phyloP scores from a whole-genome alignment of 1,139 yeast genomes.

The Kurtzmaniella natalensis region DNA sequence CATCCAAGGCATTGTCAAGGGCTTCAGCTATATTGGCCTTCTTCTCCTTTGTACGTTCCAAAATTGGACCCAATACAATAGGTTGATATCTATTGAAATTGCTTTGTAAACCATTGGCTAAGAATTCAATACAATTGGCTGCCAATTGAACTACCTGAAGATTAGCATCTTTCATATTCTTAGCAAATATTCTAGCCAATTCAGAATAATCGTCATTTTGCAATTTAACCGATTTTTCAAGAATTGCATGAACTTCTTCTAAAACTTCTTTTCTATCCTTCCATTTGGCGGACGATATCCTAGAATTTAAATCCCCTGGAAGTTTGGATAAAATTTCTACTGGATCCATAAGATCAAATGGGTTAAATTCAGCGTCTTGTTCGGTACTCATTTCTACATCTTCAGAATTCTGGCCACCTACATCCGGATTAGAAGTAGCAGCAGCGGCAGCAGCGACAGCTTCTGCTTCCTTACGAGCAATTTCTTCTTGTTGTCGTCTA shows the following conservation, averaged over 20 bases:
- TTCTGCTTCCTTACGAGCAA: slow-evolving; percentile 14
- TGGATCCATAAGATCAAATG: slow-evolving; percentile 39
- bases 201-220: slow-evolving; percentile 54
- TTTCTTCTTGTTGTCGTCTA: slow-evolving; percentile 40
- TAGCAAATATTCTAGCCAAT: slow-evolving; percentile 57
- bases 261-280: slow-evolving; percentile 86
- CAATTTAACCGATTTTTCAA: slow-evolving; percentile 48
- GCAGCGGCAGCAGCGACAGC: slow-evolving; percentile 15
- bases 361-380: slow-evolving; percentile 35
- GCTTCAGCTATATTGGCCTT: slow-evolving; percentile 76
- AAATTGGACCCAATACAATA: slow-evolving; percentile 54
- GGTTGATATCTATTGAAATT: slow-evolving; percentile 53
- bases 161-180: slow-evolving; percentile 84
- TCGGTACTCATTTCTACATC: slow-evolving; percentile 45
- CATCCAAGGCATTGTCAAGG: slow-evolving; percentile 59
- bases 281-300: slow-evolving; percentile 71
- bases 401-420: slow-evolving; percentile 16
- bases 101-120: slow-evolving; percentile 64
- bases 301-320: slow-evolving; percentile 56
- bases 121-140: slow-evolving; percentile 57
- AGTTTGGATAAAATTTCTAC: slow-evolving; percentile 60
- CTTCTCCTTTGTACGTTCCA: slow-evolving; percentile 87
- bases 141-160: slow-evolving; percentile 83
- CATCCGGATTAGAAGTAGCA: slow-evolving; percentile 12
- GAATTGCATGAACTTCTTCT: slow-evolving; percentile 56